phyloP scores from a whole-genome alignment of 805 yeast genomes.

The Pichia sporocuriosa region DNA sequence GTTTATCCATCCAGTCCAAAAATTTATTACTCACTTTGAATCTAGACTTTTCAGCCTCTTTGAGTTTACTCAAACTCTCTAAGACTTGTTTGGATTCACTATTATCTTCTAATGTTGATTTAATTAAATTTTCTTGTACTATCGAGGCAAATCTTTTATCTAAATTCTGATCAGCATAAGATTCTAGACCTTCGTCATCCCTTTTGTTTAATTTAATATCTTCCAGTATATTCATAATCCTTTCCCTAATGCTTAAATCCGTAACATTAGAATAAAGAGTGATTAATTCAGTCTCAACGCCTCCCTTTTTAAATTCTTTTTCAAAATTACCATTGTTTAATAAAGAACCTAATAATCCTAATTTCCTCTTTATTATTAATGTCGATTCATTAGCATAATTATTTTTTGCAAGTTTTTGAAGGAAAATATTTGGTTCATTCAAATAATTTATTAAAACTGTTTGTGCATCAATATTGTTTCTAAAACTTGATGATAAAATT shows the following conservation, averaged over 20 bases:
- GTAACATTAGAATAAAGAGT: constrained; percentile 16
- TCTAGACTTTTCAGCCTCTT: constrained; percentile 24
- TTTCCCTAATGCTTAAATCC: constrained; percentile 26
- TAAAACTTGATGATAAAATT: constrained; percentile 56
- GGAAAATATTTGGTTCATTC: constrained; percentile 15
- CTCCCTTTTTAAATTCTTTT: constrained; percentile 13
- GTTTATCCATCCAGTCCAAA: constrained; percentile 48
- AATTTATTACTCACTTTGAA: constrained; percentile 38
- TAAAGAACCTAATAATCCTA: constrained; percentile 48
- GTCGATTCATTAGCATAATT: no score
- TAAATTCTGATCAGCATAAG: constrained; percentile 14
- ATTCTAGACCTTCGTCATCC: constrained; percentile 11
- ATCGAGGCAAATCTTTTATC: constrained; percentile 31
- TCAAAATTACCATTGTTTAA: constrained; percentile 33
- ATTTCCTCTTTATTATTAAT: constrained; percentile 30
- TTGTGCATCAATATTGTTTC: constrained; percentile 57
- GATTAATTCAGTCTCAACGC: constrained; percentile 23
- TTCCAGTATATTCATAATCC: constrained; percentile 41
- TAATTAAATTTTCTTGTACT: constrained; percentile 31
- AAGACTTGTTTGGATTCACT: constrained; percentile 38
- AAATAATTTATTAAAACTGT: constrained; percentile 15
- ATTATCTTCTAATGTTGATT: constrained; percentile 27
- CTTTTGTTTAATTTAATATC: constrained; percentile 29
- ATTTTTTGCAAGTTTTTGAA: constrained; percentile 15
- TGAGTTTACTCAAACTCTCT: constrained; percentile 30